These are phyloP conservation scores for Xerocomus spinulosus DNA, from an alignment of 768 basidiomycete species.

Conservation along the genomic window DNA sequence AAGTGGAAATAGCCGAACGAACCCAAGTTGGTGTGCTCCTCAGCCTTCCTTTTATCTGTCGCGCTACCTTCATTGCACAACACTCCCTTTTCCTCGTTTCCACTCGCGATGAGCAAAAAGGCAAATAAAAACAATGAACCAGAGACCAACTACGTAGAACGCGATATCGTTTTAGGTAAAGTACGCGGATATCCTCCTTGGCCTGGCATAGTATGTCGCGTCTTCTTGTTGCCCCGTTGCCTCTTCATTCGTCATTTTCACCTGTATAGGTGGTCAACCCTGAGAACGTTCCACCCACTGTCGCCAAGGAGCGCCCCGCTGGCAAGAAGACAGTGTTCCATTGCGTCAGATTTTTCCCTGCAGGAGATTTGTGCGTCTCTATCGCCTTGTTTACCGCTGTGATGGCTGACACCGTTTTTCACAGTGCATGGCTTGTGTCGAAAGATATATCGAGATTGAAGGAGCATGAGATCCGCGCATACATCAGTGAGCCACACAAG, in stretches of 20 bases:
- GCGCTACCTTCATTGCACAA: conserved; percentile 26
- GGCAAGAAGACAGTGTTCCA: conserved; percentile 70
- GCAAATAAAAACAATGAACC: conserved; percentile 37
- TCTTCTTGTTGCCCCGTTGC: conserved; percentile 14
- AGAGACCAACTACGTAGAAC: conserved; percentile 52
- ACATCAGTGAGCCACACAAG: conserved; percentile 73
- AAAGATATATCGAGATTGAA: conserved; percentile 81
- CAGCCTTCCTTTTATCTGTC: conserved; percentile 39
- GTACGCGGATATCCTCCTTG: conserved; percentile 92
- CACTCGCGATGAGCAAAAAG: conserved; percentile 49
- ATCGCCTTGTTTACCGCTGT: conserved; percentile 9
- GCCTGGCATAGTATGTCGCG: conserved; percentile 83
- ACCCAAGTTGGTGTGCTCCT: conserved; percentile 38
- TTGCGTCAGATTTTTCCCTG: conserved; percentile 86
- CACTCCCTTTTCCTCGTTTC: conserved; percentile 12
- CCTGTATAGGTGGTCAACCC: conserved; percentile 72
- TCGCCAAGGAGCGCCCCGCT: conserved; percentile 66
- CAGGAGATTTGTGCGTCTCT: conserved; percentile 81
- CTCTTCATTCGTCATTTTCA: conserved; percentile 8
- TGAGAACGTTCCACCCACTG: conserved; percentile 52
- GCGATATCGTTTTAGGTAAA: conserved; percentile 89
- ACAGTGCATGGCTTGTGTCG: conserved; percentile 77
- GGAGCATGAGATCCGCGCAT: conserved; percentile 77
- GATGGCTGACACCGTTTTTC: conserved; percentile 9
- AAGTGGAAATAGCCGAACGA: conserved; percentile 38